Base-by-base conservation (phyloP, 1,139 yeast genomes). In the Kazachstania sp. region DNA sequence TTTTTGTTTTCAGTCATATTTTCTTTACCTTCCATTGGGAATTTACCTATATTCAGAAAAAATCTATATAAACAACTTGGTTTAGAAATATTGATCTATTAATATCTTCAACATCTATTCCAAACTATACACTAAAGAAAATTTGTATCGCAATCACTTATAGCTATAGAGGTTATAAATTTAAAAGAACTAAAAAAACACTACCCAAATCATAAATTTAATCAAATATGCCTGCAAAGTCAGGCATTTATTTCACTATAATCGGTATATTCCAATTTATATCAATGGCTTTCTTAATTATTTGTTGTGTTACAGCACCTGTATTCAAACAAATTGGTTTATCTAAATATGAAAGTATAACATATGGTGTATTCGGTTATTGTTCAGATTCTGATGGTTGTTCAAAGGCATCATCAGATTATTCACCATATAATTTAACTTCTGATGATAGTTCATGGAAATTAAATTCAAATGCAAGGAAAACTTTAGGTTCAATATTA, bases 321-420 rank as follows among this genome's bases (percentile, higher is more conserved):
- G 71, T 83, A 37, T 77, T 85, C 7, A 61, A 65, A 8, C 59
- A 64, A 26, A 70, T 81, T 42, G 70, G 76, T 2, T 67, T 82
- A 9, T 75, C 83, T 40, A 67, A 72, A 26, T 74, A 70, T 53
- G 70, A 71, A 20, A 78, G 74, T 44, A 72, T 73, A 59, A 70
- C 75, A 47, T 92, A 83, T 64, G 98, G 98, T 4, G 87, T 86
- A 1, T 86, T 90, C 70, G 98, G 97, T 1, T 77, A 78, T 53
- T 90, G 97, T 65, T 61, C 66, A 20, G 55, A 64, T 7, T 60
- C 63, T 3, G 61, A 67, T 6, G 59, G 65, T 1, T 86, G 95
- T 65, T 71, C 82, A 0, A 45, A 54, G 0, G 69, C 73, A 0
- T 64, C 74, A 1, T 70, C 81, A 1, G 83, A 83, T 1, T 82